Conservation (phyloP, 441 rosid genomes). For the Populus trichocarpa region DNA sequence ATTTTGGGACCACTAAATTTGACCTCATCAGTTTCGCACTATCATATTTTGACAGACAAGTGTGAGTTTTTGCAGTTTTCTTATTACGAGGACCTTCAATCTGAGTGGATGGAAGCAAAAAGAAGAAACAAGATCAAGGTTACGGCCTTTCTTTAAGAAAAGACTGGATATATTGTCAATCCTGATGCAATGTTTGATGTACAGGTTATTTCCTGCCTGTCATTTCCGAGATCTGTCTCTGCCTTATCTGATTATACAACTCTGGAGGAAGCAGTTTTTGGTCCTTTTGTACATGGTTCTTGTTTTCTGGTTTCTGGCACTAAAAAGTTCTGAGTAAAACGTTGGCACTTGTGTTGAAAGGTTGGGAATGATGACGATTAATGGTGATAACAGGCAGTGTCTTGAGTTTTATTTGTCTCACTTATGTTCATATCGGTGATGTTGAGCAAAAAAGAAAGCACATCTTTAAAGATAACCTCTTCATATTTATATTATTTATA, state of each 20-base stretch:
- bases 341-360: too few relatives aligned
- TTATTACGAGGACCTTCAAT: constrained; percentile 27
- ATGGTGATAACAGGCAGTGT: too few relatives aligned
- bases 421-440: too few relatives aligned
- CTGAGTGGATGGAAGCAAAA: constrained; percentile 37
- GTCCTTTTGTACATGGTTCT: background rate
- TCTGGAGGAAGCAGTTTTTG: background rate
- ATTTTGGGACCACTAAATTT: too few relatives aligned
- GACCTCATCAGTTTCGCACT: background rate
- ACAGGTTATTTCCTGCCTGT: constrained; percentile 24
- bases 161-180: constrained; percentile 36
- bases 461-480: too few relatives aligned
- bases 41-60: background rate
- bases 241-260: background rate
- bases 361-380: too few relatives aligned
- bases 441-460: too few relatives aligned
- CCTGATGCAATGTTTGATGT: constrained; percentile 48
- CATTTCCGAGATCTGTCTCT: background rate
- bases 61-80: constrained; percentile 35
- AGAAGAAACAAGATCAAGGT: constrained; percentile 43
- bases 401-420: too few relatives aligned
- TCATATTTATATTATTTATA: too few relatives aligned
- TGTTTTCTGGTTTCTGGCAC: background rate
- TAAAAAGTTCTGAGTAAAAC: too few relatives aligned
- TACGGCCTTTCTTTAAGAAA: constrained; percentile 31